Evolutionary conservation across 2,329 filamentous ascomycete genomes (phyloP), one percentile per base, ranked within the genome.

Genomic region (Coniochaeta ligniaria): DNA sequence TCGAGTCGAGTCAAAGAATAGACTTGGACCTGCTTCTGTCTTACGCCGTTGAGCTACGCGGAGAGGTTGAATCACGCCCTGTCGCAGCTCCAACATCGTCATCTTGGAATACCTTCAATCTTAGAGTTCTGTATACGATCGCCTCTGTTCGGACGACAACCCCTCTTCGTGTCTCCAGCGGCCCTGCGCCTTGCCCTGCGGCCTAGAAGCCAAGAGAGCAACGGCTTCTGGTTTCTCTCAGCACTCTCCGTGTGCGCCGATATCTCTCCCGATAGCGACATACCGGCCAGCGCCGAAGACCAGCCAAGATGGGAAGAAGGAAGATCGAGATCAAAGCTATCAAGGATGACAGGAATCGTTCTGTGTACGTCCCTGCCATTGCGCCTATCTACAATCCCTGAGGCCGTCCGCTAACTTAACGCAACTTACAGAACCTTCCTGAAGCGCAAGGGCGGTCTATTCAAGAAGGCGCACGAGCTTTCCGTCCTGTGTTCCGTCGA

Each of bases 301-400:
- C 47, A 52, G 64, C 67, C 75, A 78, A 73, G 59, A 99, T 99
- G 95, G 95, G 95, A 75, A 89, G 95, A 76, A 88, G 95, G 84
- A 99, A 99, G 86, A 99, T 99, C 74, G 95, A 98, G 81, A 98
- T 99, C 83, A 97, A 97, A 80, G 92, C 94, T 69, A 98, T 98
- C 83, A 97, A 96, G 78, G 93, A 97, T 86, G 93, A 97, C 77
- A 87, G 93, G 71, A 97, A 97, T 74, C 92, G 93, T 74, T 96
- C 93, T 71, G 93, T 97, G 93, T 97, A 92, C 77, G 91, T 64
- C 64, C 47, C 45, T 60, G 35, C 60, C 35, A 35, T 20, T 58
- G 57, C 35, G 28, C 50, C 22, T 11, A 35, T 57, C 36, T 50
- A 50, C 47, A 38, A 52, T 31, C 12, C 17, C 20, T 52, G 47